These are phyloP conservation scores for Aureobasidium pullulans DNA, from an alignment of 2,329 filamentous ascomycete genomes.

Conservation along the genomic window DNA sequence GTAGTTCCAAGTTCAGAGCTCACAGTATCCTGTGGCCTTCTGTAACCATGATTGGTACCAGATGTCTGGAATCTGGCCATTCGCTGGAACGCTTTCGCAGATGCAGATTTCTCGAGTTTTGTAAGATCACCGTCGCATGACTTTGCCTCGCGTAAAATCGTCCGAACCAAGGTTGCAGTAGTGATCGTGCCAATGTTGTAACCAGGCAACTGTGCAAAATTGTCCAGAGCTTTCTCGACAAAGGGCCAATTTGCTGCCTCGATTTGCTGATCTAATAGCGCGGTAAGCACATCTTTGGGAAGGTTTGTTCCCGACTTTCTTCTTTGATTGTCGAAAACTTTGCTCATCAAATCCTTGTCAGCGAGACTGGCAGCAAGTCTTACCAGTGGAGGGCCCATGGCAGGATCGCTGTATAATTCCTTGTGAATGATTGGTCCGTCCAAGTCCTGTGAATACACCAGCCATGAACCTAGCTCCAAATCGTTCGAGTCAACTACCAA, in stretches of 20 bases:
- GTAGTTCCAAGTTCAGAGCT: slow-evolving; percentile 7
- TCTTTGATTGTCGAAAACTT: slow-evolving; percentile 19
- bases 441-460: slow-evolving; percentile 45
- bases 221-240: slow-evolving; percentile 30
- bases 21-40: not conserved
- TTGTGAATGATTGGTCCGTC: slow-evolving; percentile 47
- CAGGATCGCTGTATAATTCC: slow-evolving; percentile 38
- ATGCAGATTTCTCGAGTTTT: not conserved
- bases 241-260: slow-evolving; percentile 33
- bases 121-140: not conserved
- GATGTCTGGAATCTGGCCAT: not conserved
- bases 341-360: slow-evolving; percentile 31
- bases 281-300: slow-evolving; percentile 25
- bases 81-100: not conserved
- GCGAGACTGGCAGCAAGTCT: slow-evolving; percentile 46
- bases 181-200: not conserved
- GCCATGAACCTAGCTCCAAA: slow-evolving; percentile 45
- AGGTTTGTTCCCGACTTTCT: not conserved
- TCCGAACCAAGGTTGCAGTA: not conserved
- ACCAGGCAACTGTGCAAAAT: not conserved
- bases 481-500: slow-evolving; percentile 39
- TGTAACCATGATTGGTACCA: not conserved
- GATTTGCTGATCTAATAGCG: slow-evolving; percentile 38
- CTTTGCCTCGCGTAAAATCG: slow-evolving; percentile 9
- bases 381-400: slow-evolving; percentile 46